These are phyloP conservation scores for Cordyceps cicadae DNA, from an alignment of 2,329 filamentous ascomycete genomes.

Conservation along the genomic window DNA sequence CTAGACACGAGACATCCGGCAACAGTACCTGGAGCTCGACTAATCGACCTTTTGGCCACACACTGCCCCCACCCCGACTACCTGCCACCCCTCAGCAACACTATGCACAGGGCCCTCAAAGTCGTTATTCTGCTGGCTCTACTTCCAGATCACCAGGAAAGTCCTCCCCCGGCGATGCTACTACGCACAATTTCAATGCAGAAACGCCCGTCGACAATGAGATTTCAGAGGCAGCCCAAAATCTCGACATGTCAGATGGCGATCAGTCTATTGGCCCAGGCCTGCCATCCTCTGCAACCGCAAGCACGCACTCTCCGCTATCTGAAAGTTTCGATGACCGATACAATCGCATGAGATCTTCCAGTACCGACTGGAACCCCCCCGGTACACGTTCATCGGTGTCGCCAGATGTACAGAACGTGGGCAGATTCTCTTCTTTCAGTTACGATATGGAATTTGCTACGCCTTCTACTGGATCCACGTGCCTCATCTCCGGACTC, in stretches of 20 bases:
- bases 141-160: background rate
- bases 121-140: slow-evolving; percentile 3
- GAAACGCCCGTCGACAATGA: background rate
- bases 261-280: slow-evolving; percentile 27
- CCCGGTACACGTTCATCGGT: background rate
- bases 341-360: slow-evolving; percentile 20
- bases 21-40: background rate
- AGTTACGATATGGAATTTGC: background rate
- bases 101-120: slow-evolving; percentile 4
- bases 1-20: slow-evolving; percentile 9
- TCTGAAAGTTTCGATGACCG: slow-evolving; percentile 28
- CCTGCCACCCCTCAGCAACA: slow-evolving; percentile 5
- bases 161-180: background rate
- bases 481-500: slow-evolving; percentile 27
- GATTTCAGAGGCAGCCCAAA: slow-evolving; percentile 15
- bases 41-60: slow-evolving; percentile 7
- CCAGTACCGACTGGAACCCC: slow-evolving; percentile 25
- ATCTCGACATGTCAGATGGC: slow-evolving; percentile 18
- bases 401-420: background rate
- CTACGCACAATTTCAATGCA: background rate
- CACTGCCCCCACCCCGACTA: slow-evolving; percentile 6
- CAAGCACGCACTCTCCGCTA: slow-evolving; percentile 39
- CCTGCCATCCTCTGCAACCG: slow-evolving; percentile 38
- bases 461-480: background rate
- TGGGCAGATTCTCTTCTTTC: background rate